A percentile compares a stretch with the other conserved stretches of the same genome.
phyloP scores from a whole-genome alignment of 495 filamentous ascomycete genomes.

The Penicillium arizonense region DNA sequence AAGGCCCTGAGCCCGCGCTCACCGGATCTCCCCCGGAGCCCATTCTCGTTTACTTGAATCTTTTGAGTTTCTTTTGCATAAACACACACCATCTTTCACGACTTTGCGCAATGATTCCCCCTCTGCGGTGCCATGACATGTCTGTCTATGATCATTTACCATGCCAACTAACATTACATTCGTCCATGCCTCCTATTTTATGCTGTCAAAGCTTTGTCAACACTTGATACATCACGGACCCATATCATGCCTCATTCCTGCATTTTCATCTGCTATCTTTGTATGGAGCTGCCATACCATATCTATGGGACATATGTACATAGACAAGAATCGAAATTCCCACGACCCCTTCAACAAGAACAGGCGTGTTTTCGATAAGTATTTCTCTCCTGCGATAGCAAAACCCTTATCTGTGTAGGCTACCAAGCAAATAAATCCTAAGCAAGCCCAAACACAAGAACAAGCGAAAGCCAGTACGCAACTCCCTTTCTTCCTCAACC shows the following conservation, averaged over 20 bases:
- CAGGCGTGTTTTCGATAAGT: neutral
- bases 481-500: neutral
- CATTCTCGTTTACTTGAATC: constrained; percentile 55
- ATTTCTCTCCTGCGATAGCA: neutral
- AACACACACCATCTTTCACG: constrained; percentile 7
- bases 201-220: too few species aligned
- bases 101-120: constrained; percentile 31
- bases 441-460: neutral
- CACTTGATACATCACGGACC: constrained; percentile 5
- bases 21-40: constrained; percentile 74
- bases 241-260: constrained; percentile 18
- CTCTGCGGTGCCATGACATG: constrained; percentile 24
- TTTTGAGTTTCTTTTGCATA: constrained; percentile 1
- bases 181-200: too few species aligned
- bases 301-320: constrained; percentile 21
- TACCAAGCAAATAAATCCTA: neutral
- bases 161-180: neutral
- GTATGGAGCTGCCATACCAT: constrained; percentile 12
- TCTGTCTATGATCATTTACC: constrained; percentile 5
- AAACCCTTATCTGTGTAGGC: neutral
- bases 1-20: constrained; percentile 76
- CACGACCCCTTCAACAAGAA: neutral
- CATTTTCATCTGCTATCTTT: constrained; percentile 7
- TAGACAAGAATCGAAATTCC: constrained; percentile 5
- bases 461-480: neutral